These are phyloP conservation scores for Aureobasidium lini DNA, from an alignment of 2,329 filamentous ascomycete genomes.

Conservation along the genomic window DNA sequence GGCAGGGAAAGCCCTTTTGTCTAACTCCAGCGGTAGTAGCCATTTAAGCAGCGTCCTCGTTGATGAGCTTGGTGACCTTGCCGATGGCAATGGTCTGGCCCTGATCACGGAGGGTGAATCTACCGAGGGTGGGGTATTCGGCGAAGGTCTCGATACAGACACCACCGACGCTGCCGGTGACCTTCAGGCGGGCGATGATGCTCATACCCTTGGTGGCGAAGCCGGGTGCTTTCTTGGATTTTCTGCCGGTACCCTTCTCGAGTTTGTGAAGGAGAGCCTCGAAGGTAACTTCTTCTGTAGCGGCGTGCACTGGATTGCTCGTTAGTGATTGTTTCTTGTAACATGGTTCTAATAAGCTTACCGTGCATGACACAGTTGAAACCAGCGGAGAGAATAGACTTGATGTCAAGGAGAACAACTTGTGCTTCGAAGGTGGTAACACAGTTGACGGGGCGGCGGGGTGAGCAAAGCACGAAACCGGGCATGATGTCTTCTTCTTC, in stretches of 20 bases:
- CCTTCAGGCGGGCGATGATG: slow-evolving; percentile 86
- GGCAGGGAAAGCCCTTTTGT: background rate
- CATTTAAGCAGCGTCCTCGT: slow-evolving; percentile 25
- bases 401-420: slow-evolving; percentile 89
- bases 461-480: slow-evolving; percentile 92
- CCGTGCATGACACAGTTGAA: slow-evolving; percentile 93
- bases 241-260: slow-evolving; percentile 87
- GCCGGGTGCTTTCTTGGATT: slow-evolving; percentile 86
- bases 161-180: slow-evolving; percentile 65
- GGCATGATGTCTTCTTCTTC: slow-evolving; percentile 97
- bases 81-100: slow-evolving; percentile 99
- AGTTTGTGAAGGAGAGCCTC: slow-evolving; percentile 81
- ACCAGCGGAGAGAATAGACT: slow-evolving; percentile 85
- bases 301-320: slow-evolving; percentile 62
- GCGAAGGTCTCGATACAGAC: slow-evolving; percentile 94
- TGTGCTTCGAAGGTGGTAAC: slow-evolving; percentile 90
- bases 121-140: slow-evolving; percentile 88
- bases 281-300: slow-evolving; percentile 96
- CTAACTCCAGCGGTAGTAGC: no score
- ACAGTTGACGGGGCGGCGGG: slow-evolving; percentile 86
- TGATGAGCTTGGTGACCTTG: slow-evolving; percentile 90
- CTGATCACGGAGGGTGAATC: slow-evolving; percentile 68
- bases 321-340: background rate
- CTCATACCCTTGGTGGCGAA: slow-evolving; percentile 76
- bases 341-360: background rate